Evolutionary conservation across 2,329 filamentous ascomycete species (phyloP).

Genomic region (Metarhizium humberi): DNA sequence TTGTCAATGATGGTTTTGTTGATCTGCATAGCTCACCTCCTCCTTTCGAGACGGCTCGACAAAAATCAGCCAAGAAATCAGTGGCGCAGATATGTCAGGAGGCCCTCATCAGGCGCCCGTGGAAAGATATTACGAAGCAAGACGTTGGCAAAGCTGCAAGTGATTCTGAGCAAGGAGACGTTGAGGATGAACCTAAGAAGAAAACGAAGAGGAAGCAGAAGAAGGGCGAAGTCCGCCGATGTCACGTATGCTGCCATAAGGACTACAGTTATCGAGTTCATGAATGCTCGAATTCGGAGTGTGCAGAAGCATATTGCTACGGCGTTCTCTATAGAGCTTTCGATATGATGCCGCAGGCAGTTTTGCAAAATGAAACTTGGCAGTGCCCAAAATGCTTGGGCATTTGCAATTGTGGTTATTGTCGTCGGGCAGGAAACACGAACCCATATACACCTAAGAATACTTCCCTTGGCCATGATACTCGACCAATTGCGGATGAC

Average conservation of each 20-base stretch:
- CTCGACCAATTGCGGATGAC: slow-evolving; percentile 78
- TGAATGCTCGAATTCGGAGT: slow-evolving; percentile 61
- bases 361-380: slow-evolving; percentile 77
- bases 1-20: slow-evolving; percentile 60
- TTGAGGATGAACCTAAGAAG: slow-evolving; percentile 49
- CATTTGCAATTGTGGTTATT: slow-evolving; percentile 80
- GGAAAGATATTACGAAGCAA: slow-evolving; percentile 67
- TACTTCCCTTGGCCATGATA: slow-evolving; percentile 84
- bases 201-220: slow-evolving; percentile 48
- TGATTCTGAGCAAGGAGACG: slow-evolving; percentile 49
- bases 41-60: slow-evolving; percentile 60
- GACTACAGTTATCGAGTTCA: slow-evolving; percentile 82
- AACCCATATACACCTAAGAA: slow-evolving; percentile 78
- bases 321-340: slow-evolving; percentile 88
- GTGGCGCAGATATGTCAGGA: slow-evolving; percentile 92
- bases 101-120: slow-evolving; percentile 70
- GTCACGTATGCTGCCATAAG: slow-evolving; percentile 75
- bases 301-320: slow-evolving; percentile 76
- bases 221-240: slow-evolving; percentile 47
- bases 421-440: slow-evolving; percentile 57
- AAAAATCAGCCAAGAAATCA: slow-evolving; percentile 62
- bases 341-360: slow-evolving; percentile 74
- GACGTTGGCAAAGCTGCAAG: slow-evolving; percentile 35
- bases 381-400: slow-evolving; percentile 78
- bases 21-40: slow-evolving; percentile 58